Percentiles rank a stretch among this genome's conserved stretches.
Conservation (phyloP, 2,329 filamentous ascomycete genomes). For the Colletotrichum horii region DNA sequence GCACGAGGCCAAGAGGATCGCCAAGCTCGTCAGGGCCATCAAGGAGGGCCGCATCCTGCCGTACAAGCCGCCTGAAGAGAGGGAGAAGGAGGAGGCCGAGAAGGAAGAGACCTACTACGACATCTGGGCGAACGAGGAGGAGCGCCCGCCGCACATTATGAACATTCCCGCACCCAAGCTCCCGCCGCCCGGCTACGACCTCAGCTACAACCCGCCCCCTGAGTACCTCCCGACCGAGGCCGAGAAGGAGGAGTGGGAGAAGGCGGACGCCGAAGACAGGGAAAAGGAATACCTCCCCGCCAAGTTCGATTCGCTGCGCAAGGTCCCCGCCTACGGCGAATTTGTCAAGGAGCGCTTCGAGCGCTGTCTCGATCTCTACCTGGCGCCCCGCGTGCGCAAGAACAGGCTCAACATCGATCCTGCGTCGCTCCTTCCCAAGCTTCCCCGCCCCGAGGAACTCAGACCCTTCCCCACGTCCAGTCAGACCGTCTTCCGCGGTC, state of each 20-base stretch:
- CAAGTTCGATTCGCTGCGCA: constrained; percentile 82
- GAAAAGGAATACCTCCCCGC: constrained; percentile 88
- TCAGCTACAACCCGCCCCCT: constrained; percentile 94
- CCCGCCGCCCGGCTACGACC: constrained; percentile 89
- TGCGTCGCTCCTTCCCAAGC: constrained; percentile 86
- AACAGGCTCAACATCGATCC: constrained; percentile 98
- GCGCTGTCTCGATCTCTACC: constrained; percentile 91
- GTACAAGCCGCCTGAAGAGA: constrained; percentile 76
- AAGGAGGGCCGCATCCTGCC: constrained; percentile 92
- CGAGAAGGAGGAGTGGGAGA: constrained; percentile 86
- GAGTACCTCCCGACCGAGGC: constrained; percentile 90
- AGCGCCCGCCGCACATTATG: constrained; percentile 85
- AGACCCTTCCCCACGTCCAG: constrained; percentile 94
- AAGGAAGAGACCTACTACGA: constrained; percentile 80
- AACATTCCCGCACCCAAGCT: constrained; percentile 94
- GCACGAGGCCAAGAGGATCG: constrained; percentile 93
- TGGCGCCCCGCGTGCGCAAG: constrained; percentile 89
- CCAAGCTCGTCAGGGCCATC: constrained; percentile 97
- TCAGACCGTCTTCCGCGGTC: constrained; percentile 85
- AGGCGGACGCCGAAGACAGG: constrained; percentile 85
- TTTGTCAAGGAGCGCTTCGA: constrained; percentile 98
- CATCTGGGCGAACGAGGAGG: constrained; percentile 92
- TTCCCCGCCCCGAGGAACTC: constrained; percentile 91
- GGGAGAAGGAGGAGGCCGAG: constrained; percentile 72
- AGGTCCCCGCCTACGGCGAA: constrained; percentile 86